Evolutionary conservation across 202 grass and related monocot species (phyloP), one percentile per base, ranked within the genome.

Genomic region (Schoenoplectus tabernaemontani): DNA sequence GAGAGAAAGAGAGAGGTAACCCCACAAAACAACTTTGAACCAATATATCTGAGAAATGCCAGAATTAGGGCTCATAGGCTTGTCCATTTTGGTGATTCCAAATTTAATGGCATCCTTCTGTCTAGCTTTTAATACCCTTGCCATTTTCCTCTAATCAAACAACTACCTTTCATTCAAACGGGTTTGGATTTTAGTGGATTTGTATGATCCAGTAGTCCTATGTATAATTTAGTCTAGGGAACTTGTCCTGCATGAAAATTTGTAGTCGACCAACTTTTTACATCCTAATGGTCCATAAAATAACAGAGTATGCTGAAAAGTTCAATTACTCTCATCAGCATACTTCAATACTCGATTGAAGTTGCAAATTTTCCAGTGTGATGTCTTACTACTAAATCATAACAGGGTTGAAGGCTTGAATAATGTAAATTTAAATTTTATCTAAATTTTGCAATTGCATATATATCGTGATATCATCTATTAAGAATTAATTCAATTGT

Each of bases 61-160:
- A 87, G 81, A 81, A 88, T 88, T 90, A 92, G 89, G 58, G 82
- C 46, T 85, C 84, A 89, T 82, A 87, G 87, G 82, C 89, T 82
- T 91, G 88, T 51, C 86, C 64, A 91, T 87, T 89, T 91, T 82
- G 90, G 86, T 81, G 87, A 85, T 85, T 72, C 57, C 38, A 70
- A 70, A 53, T 73, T 73, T 63, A 43, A 80, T 64, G 53, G 54
- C 63, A 81, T 33, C 64, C 64, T 85, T 37, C 50, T 85, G 69
- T 76, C 82, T 84, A 46, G 74, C 48, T 28, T 84, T 84, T 78
- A 70, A 64, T 67, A 77, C 38, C 28, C 46, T 84, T 78, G 23
- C 57, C 39, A 51, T 57, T 66, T 59, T 32, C 66, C 43, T 41
- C 44, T 77, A 66, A 70, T 57, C 28, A 78, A 39, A 16, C 58